Conservation (phyloP, 139 green algal species). For the Edaphochlamys debaryana region DNA sequence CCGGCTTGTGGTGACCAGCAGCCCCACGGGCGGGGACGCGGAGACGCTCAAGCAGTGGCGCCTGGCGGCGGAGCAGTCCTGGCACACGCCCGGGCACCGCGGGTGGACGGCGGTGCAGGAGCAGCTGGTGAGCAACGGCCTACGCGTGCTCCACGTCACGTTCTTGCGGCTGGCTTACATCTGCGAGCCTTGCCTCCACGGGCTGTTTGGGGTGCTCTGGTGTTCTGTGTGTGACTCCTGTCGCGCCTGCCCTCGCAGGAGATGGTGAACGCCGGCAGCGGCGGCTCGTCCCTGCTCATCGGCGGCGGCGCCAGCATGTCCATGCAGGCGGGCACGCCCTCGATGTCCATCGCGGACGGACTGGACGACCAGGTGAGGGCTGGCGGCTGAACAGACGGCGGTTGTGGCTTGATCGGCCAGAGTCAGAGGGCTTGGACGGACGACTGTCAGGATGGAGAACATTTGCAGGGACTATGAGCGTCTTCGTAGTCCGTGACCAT, state of each 20-base stretch:
- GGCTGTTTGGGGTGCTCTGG: too few species aligned
- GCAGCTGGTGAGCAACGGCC: constrained; percentile 43
- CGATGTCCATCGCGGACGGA: constrained; percentile 22
- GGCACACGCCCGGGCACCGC: constrained; percentile 44
- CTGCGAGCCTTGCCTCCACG: too few species aligned
- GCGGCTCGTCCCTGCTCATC: constrained; percentile 8
- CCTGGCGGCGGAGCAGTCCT: constrained; percentile 43
- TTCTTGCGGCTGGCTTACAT: too few species aligned
- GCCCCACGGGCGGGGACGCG: constrained; percentile 4
- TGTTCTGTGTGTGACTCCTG: too few species aligned
- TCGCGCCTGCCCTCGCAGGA: too few species aligned
- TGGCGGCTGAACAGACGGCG: too few species aligned
- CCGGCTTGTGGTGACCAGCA: constrained; percentile 43
- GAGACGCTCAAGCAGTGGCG: constrained; percentile 48
- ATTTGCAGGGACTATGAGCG: too few species aligned
- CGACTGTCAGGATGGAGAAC: too few species aligned
- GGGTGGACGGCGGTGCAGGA: constrained; percentile 61
- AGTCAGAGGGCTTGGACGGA: too few species aligned
- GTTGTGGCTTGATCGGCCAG: too few species aligned
- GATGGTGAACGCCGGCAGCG: constrained; percentile 1
- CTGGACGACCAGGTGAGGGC: constrained; percentile 23
- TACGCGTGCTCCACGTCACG: too few species aligned
- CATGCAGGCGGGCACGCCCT: background rate
- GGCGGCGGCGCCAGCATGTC: constrained; percentile 18
- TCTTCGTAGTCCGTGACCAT: too few species aligned